Evolutionary conservation across 352 stramenopile genomes (phyloP).

Genomic region (Phytophthora litchii): DNA sequence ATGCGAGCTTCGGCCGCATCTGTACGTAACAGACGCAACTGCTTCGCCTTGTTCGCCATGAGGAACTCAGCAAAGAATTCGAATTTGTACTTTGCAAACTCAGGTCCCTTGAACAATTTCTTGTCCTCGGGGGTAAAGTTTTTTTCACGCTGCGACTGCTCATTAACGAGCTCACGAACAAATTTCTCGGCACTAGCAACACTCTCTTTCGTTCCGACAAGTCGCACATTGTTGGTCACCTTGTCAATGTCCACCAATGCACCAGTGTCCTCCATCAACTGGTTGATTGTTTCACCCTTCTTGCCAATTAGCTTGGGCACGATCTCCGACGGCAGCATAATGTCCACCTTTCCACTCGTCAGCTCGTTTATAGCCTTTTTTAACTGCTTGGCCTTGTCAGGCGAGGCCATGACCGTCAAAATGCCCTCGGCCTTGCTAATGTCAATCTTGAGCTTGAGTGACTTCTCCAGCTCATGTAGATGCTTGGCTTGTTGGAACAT

Average conservation of each 20-base stretch:
- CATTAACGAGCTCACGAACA: slow-evolving; percentile 63
- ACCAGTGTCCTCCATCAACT: slow-evolving; percentile 83
- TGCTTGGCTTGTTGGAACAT: slow-evolving; percentile 80
- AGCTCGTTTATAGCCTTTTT: slow-evolving; percentile 64
- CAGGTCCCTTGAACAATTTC: slow-evolving; percentile 44
- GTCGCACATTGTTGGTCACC: slow-evolving; percentile 67
- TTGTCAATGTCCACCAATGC: slow-evolving; percentile 82
- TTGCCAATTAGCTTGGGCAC: slow-evolving; percentile 86
- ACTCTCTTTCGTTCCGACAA: slow-evolving; percentile 66
- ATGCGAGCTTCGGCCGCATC: slow-evolving; percentile 66
- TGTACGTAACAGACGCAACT: slow-evolving; percentile 66
- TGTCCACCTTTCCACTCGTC: slow-evolving; percentile 57
- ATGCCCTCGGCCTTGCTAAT: slow-evolving; percentile 74
- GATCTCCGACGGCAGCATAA: slow-evolving; percentile 70
- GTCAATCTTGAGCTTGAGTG: slow-evolving; percentile 67
- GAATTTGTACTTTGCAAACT: slow-evolving; percentile 68
- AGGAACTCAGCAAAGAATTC: slow-evolving; percentile 82
- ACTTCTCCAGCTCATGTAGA: slow-evolving; percentile 69
- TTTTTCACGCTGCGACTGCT: slow-evolving; percentile 67
- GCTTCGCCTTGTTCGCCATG: slow-evolving; percentile 75
- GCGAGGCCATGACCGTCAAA: slow-evolving; percentile 58
- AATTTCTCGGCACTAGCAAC: slow-evolving; percentile 62
- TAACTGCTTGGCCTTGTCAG: slow-evolving; percentile 54
- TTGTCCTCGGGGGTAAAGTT: slow-evolving; percentile 53
- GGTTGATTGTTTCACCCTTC: slow-evolving; percentile 86